Conservation (phyloP, 108 stramenopile genomes). For the Bacterosira constricta region DNA sequence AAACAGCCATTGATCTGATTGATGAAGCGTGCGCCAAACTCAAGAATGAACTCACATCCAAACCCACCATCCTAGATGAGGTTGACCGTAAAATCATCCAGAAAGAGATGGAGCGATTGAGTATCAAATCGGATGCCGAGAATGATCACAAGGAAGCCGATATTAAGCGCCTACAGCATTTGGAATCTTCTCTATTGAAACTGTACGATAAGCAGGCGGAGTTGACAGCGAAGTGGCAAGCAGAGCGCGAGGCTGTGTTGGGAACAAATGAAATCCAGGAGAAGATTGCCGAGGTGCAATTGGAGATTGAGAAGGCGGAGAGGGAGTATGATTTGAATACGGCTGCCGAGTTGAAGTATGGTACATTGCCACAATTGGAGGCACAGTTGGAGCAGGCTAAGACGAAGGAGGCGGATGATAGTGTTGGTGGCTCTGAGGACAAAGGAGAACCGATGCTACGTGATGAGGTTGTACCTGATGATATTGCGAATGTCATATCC, state of each 20-base stretch:
- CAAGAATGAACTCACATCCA: slow-evolving; percentile 87
- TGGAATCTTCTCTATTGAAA: slow-evolving; percentile 72
- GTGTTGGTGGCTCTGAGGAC: slow-evolving; percentile 1
- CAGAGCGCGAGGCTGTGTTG: slow-evolving; percentile 83
- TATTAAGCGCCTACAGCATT: slow-evolving; percentile 60
- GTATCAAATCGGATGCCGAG: slow-evolving; percentile 82
- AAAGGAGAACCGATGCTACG: slow-evolving; percentile 74
- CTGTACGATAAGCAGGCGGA: slow-evolving; percentile 76
- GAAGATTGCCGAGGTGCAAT: slow-evolving; percentile 81
- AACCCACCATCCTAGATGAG: slow-evolving; percentile 86
- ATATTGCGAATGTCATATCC: slow-evolving; percentile 92
- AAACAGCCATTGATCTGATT: slow-evolving; percentile 95
- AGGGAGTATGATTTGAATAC: slow-evolving; percentile 93
- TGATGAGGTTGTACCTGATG: slow-evolving; percentile 94
- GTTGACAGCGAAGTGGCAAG: slow-evolving; percentile 84
- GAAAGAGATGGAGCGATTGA: slow-evolving; percentile 94
- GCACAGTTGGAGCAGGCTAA: slow-evolving; percentile 65
- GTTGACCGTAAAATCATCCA: slow-evolving; percentile 95
- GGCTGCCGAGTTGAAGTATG: slow-evolving; percentile 95
- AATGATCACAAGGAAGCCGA: slow-evolving; percentile 39
- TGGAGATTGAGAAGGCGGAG: slow-evolving; percentile 93
- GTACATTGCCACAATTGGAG: slow-evolving; percentile 82
- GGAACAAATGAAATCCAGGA: slow-evolving; percentile 83
- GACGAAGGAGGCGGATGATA: slow-evolving; percentile 35
- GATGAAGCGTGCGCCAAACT: slow-evolving; percentile 97